A percentile compares a stretch with the other conserved stretches of the same genome.
Conservation (phyloP, 78 protist genomes). For the Anaeramoeba flamelloides region DNA sequence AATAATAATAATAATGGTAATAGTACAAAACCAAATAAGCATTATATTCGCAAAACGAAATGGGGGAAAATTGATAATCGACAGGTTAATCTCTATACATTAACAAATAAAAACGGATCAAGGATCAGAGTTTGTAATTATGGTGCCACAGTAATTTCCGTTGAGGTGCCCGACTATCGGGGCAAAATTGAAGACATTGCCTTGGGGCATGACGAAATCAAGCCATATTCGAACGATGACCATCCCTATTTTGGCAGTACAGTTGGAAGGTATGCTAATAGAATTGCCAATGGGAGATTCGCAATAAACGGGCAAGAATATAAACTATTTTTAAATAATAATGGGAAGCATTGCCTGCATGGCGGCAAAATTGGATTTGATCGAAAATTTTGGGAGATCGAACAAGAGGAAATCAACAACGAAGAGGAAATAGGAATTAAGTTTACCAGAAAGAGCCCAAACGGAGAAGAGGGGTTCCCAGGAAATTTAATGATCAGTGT, state of each 20-base stretch:
- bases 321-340: slow-evolving; percentile 11
- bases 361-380: slow-evolving; percentile 33
- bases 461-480: slow-evolving; percentile 37
- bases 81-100: too few species aligned
- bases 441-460: slow-evolving; percentile 12
- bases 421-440: too few species aligned
- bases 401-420: background rate
- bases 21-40: too few species aligned
- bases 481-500: slow-evolving; percentile 20
- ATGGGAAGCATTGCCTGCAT: slow-evolving; percentile 23
- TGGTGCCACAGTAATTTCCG: background rate
- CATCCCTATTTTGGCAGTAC: slow-evolving; percentile 21
- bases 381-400: slow-evolving; percentile 15
- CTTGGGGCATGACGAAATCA: background rate
- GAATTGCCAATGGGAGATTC: slow-evolving; percentile 31
- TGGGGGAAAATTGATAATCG: too few species aligned
- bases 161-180: background rate
- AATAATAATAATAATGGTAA: too few species aligned
- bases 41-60: too few species aligned
- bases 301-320: slow-evolving; percentile 14
- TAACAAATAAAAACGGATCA: too few species aligned
- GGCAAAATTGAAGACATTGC: background rate
- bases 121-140: background rate
- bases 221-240: too few species aligned
- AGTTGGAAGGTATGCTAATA: slow-evolving; percentile 29